These are phyloP conservation scores for Cadophora malorum DNA, from an alignment of 2,329 filamentous ascomycete species.

Conservation along the genomic window DNA sequence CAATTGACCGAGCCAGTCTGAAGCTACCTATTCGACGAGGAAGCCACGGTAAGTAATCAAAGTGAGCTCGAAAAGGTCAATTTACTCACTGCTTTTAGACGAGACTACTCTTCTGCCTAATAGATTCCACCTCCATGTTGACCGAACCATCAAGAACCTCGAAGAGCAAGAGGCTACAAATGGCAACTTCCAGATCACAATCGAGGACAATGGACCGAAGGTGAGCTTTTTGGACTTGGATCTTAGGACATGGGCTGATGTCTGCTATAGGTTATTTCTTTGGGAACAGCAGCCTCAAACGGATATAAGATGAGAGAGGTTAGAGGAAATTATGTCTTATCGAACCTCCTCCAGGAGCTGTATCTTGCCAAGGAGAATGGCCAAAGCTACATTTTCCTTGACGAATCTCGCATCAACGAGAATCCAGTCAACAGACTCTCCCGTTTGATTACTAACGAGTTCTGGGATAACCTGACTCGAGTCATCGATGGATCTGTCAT, in stretches of 20 bases:
- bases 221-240: constrained; percentile 49
- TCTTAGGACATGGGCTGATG: constrained; percentile 3
- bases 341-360: constrained; percentile 93
- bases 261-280: constrained; percentile 69
- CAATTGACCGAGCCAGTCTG: constrained; percentile 32
- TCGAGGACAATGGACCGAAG: constrained; percentile 94
- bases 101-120: constrained; percentile 73
- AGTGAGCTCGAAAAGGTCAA: neutral
- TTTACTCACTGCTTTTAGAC: constrained; percentile 58
- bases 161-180: constrained; percentile 91
- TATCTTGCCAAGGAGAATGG: constrained; percentile 91
- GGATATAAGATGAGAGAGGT: constrained; percentile 89
- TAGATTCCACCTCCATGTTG: constrained; percentile 86
- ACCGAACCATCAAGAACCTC: constrained; percentile 79
- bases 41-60: constrained; percentile 43
- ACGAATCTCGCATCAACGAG: constrained; percentile 90
- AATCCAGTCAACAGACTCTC: constrained; percentile 90
- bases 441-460: constrained; percentile 85
- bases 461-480: constrained; percentile 91
- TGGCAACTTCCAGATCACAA: constrained; percentile 94
- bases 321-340: constrained; percentile 95
- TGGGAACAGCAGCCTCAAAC: constrained; percentile 85
- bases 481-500: constrained; percentile 89
- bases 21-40: constrained; percentile 42
- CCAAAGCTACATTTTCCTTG: constrained; percentile 86